phyloP scores from a whole-genome alignment of 495 filamentous ascomycete species.

The Xylaria acuta region DNA sequence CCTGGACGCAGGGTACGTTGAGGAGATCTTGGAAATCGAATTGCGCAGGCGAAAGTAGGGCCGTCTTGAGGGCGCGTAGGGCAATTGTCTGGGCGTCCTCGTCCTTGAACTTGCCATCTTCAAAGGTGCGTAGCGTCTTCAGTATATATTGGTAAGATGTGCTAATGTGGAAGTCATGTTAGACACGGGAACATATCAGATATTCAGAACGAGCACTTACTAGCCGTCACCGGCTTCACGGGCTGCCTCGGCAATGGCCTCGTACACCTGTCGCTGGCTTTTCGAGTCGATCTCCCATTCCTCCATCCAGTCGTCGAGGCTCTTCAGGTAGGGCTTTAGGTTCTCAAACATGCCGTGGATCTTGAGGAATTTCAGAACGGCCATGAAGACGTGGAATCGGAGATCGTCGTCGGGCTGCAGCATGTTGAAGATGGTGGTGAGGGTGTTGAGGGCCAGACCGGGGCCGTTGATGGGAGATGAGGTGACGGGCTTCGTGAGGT shows the following conservation, averaged over 20 bases:
- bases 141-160: constrained; percentile 82
- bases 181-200: constrained; percentile 21
- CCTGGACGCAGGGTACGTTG: constrained; percentile 82
- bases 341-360: constrained; percentile 75
- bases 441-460: constrained; percentile 80
- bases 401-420: constrained; percentile 74
- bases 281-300: constrained; percentile 84
- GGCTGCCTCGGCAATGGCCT: constrained; percentile 79
- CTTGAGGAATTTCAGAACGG: constrained; percentile 81
- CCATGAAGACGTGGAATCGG: constrained; percentile 87
- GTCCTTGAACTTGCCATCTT: constrained; percentile 69
- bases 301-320: constrained; percentile 79
- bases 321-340: constrained; percentile 77
- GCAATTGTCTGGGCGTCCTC: constrained; percentile 80
- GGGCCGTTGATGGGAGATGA: constrained; percentile 84
- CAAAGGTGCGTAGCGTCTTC: constrained; percentile 82
- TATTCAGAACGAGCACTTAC: constrained; percentile 46
- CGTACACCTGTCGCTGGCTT: constrained; percentile 79
- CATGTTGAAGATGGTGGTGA: constrained; percentile 97
- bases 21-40: constrained; percentile 96
- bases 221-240: constrained; percentile 76
- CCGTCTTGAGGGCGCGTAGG: constrained; percentile 81
- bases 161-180: constrained; percentile 41
- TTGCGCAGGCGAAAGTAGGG: constrained; percentile 75
- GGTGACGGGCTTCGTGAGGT: constrained; percentile 84